Base-by-base conservation (phyloP, 1,139 yeast genomes). In the Pichia sp. region DNA sequence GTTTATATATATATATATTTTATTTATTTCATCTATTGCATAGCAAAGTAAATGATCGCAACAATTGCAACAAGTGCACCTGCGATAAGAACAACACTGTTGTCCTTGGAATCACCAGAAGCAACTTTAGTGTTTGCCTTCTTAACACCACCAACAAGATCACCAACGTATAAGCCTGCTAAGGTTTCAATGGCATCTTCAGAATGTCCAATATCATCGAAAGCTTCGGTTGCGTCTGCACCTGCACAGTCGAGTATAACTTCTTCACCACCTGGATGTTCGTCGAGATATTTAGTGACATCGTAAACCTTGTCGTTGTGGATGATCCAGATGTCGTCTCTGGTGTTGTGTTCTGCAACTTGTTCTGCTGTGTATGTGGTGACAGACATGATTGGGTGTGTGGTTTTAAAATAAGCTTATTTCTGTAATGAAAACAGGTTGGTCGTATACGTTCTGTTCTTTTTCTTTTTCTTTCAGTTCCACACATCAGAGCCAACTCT, bases 221-320 rank as follows among this genome's bases (percentile, higher is more conserved):
- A 92, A 35, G 95, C 90, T 58, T 82, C 92, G 42, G 98, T 90
- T 51, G 96, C 95, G 67, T 94, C 98, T 50, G 74, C 73, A 57
- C 98, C 98, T 52, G 92, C 97, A 59, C 82, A 79, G 64, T 94
- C 98, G 48, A 85, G 70, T 59, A 92, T 76, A 44, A 92, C 96
- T 69, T 94, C 98, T 69, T 89, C 97, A 64, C 99, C 99, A 73
- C 99, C 99, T 53, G 96, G 96, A 71, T 92, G 99, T 72, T 92
- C 97, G 62, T 90, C 97, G 53, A 90, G 69, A 68, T 90, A 92
- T 56, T 73, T 71, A 48, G 95, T 71, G 53, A 86, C 80, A 67
- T 92, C 89, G 70, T 90, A 92, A 48, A 92, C 97, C 64, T 84
- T 85, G 43, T 95, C 96, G 56, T 87, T 80, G 69, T 88, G 81